Percentiles rank a stretch among this genome's conserved stretches.
Evolutionary conservation across 2,329 filamentous ascomycete genomes (phyloP).

Genomic region (Madurella fahalii): DNA sequence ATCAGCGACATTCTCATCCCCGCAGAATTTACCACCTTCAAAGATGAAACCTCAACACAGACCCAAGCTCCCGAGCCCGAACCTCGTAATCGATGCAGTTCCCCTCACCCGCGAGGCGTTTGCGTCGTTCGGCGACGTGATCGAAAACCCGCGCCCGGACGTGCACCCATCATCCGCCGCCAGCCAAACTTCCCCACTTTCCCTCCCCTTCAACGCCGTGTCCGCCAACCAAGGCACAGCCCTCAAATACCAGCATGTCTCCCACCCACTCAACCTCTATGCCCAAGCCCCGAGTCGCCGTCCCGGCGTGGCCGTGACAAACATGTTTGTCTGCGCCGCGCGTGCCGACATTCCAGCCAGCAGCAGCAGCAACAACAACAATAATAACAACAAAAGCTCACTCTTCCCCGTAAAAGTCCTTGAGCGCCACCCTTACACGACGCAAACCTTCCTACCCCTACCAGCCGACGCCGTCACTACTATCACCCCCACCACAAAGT

Average conservation of each 20-base stretch:
- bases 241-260: conserved; percentile 79
- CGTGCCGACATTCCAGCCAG: conserved; percentile 43
- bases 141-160: conserved; percentile 65
- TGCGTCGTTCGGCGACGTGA: conserved; percentile 75
- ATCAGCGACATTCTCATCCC: no score
- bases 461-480: conserved; percentile 36
- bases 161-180: conserved; percentile 42
- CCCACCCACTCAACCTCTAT: conserved; percentile 70
- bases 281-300: conserved; percentile 56
- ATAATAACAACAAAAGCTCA: no score
- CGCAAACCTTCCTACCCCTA: conserved; percentile 87
- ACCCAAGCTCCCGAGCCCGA: conserved; percentile 42
- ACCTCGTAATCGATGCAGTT: conserved; percentile 52
- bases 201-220: conserved; percentile 46
- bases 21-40: no score
- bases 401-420: conserved; percentile 67
- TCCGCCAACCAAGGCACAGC: conserved; percentile 83
- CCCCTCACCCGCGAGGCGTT: conserved; percentile 69
- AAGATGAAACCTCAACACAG: neutral
- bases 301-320: conserved; percentile 63
- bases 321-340: conserved; percentile 83
- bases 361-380: no score
- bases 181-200: conserved; percentile 2
- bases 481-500: conserved; percentile 9
- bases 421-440: conserved; percentile 90